Percentiles rank a stretch among this genome's conserved stretches.
phyloP scores from a whole-genome alignment of 805 yeast genomes.

The Millerozyma miso region DNA sequence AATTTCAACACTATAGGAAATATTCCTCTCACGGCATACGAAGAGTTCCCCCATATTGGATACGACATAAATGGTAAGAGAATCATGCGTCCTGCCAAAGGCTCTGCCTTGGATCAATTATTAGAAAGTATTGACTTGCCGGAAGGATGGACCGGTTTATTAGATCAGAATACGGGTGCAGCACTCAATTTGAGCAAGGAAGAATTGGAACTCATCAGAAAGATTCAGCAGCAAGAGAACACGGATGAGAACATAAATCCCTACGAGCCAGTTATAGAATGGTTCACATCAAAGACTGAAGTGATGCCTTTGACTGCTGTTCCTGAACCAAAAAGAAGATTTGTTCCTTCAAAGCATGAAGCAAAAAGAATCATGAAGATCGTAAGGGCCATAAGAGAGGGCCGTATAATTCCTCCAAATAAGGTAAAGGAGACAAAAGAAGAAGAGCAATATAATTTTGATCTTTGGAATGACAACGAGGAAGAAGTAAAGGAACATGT shows the following conservation, averaged over 20 bases:
- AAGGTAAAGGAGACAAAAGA: constrained; percentile 48
- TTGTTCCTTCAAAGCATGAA: constrained; percentile 94
- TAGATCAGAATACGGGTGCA: constrained; percentile 85
- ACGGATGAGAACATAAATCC: constrained; percentile 81
- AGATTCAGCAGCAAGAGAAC: constrained; percentile 78
- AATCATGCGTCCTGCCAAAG: constrained; percentile 98
- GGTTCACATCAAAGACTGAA: constrained; percentile 86
- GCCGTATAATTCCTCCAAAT: constrained; percentile 79
- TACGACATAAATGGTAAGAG: constrained; percentile 96
- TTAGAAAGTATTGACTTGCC: constrained; percentile 91
- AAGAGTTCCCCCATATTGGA: constrained; percentile 95
- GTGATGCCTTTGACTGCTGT: constrained; percentile 88
- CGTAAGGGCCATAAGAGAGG: constrained; percentile 94
- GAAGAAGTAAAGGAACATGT: constrained; percentile 63
- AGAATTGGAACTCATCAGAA: constrained; percentile 83
- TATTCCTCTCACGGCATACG: constrained; percentile 88
- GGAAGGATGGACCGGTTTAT: constrained; percentile 97
- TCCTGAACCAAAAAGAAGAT: constrained; percentile 97
- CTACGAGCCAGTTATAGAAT: constrained; percentile 90
- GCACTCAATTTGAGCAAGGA: constrained; percentile 78
- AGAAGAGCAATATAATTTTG: constrained; percentile 53
- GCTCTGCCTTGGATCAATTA: constrained; percentile 87
- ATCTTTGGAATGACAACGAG: constrained; percentile 73
- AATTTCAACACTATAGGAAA: constrained; percentile 85
- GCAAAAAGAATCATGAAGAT: constrained; percentile 95